phyloP scores from a whole-genome alignment of 352 stramenopile genomes.

The Hyaloperonospora arabidopsidis region DNA sequence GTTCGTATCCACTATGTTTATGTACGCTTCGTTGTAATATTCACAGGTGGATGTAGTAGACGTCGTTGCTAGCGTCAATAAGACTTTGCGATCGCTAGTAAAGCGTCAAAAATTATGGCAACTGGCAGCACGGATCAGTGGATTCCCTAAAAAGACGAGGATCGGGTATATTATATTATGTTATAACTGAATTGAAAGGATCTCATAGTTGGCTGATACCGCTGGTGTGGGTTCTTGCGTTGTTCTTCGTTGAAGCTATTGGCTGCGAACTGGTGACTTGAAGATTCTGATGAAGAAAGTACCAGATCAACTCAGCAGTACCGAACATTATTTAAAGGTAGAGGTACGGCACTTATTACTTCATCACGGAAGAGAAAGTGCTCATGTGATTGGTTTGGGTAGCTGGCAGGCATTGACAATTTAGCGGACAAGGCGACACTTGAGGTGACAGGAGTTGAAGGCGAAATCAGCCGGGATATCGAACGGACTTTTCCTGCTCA shows the following conservation, averaged over 20 bases:
- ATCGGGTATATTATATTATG: constrained; percentile 20
- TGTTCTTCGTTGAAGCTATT: constrained; percentile 35
- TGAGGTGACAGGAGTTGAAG: constrained; percentile 53
- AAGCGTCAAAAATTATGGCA: constrained; percentile 26
- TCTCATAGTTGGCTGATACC: not conserved
- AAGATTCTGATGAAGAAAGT: constrained; percentile 22
- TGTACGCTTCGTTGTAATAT: not conserved
- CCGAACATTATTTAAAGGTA: constrained; percentile 30
- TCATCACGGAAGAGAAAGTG: not conserved
- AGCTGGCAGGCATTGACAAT: constrained; percentile 38
- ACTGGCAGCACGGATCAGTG: constrained; percentile 17
- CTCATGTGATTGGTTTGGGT: constrained; percentile 1
- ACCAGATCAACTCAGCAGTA: constrained; percentile 3
- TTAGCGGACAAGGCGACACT: constrained; percentile 32
- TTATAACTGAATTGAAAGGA: not conserved
- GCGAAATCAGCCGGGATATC: constrained; percentile 70
- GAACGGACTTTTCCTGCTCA: constrained; percentile 60
- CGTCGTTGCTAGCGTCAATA: constrained; percentile 20
- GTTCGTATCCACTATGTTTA: no score
- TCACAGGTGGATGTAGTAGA: constrained; percentile 34
- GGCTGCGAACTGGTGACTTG: constrained; percentile 29
- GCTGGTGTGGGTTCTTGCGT: constrained; percentile 1
- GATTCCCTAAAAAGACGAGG: constrained; percentile 23
- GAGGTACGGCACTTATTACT: not conserved
- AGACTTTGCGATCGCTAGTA: constrained; percentile 13